Percentiles rank a stretch among this genome's conserved stretches.
Evolutionary conservation across 108 stramenopile species (phyloP).

Genomic region (Epithemia pelagica): DNA sequence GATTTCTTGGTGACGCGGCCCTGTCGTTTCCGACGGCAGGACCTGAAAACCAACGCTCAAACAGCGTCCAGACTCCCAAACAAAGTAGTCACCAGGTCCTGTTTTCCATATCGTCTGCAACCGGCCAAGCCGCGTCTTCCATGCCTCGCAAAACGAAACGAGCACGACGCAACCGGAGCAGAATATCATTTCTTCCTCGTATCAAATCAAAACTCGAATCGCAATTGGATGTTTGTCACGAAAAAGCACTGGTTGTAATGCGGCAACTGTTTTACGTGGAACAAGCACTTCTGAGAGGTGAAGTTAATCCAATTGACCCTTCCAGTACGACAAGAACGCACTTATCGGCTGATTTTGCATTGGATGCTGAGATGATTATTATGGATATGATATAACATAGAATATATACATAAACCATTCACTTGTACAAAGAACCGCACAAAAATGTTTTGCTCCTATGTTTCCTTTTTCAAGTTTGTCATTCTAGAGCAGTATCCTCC

Average conservation of each 20-base stretch:
- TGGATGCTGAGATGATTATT: constrained; percentile 75
- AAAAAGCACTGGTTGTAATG: constrained; percentile 68
- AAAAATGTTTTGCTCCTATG: too few relatives aligned
- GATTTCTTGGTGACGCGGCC: constrained; percentile 56
- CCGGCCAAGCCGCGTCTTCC: constrained; percentile 23
- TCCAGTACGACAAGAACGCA: constrained; percentile 23
- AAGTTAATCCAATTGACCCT: constrained; percentile 36
- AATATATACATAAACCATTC: background rate
- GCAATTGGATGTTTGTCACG: constrained; percentile 40
- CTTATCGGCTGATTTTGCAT: constrained; percentile 45
- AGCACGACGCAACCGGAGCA: constrained; percentile 64
- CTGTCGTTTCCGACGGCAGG: constrained; percentile 1
- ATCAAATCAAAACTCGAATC: constrained; percentile 60
- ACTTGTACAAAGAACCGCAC: background rate
- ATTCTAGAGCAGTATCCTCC: too few relatives aligned
- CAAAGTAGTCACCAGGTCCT: constrained; percentile 11
- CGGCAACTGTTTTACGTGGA: constrained; percentile 77
- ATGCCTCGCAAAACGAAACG: constrained; percentile 66
- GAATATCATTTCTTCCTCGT: constrained; percentile 76
- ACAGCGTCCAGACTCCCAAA: constrained; percentile 4
- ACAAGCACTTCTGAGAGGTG: constrained; percentile 49
- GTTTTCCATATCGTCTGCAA: constrained; percentile 24
- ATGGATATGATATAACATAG: constrained; percentile 63
- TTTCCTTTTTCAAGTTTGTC: too few relatives aligned
- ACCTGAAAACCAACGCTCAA: background rate